Base-by-base conservation (phyloP, 1,284 basidiomycete genomes). In the Ustilago cynodontis region DNA sequence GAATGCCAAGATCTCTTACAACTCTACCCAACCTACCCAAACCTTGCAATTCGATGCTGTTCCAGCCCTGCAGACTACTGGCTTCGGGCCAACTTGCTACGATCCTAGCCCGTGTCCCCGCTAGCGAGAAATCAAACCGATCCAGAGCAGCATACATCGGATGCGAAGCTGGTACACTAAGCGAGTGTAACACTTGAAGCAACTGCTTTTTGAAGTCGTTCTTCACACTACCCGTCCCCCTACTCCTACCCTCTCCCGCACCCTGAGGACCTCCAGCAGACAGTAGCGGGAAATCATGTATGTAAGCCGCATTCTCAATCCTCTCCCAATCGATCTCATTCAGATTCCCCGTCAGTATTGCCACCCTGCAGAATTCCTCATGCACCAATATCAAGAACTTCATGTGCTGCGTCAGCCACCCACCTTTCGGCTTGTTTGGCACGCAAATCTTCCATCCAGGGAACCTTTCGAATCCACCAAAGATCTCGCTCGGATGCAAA, bases 361-460 rank as follows among this genome's bases (percentile, higher is more conserved):
- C 66, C 14, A 85, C 64, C 1, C 82, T 66, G 8, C 82, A 26
- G 13, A 73, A 80, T 18, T 61, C 69, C 4, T 58, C 26, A 59
- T 80, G 81, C n/a, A 78, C 79, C 18, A 85, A 61, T 1, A 84
- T 45, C 16, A 83, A 22, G 28, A 85, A 77, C 73, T 85, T 84
- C 63, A 81, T 78, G 43, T 84, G 82, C 64, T 79, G 78, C 24
- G 76, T 78, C 39, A 79, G 26, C 61, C 71, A 75, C 1, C 77
- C 75, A 0, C 61, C 53, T 31, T 79, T 77, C 5, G 80, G 77
- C 28, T 71, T 78, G 35, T 50, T 47, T 1, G 79, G 78, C 2
- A 79, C 65, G 39, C 73, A 70, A 51, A 82, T 77, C 26, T 78
- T 65, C 80, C 80, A 79, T n/a, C 71, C 65, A 0, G 67, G 58